Evolutionary conservation across 2,329 filamentous ascomycete species (phyloP), one percentile per base, ranked within the genome.

Genomic region (Chaetomium globosum): DNA sequence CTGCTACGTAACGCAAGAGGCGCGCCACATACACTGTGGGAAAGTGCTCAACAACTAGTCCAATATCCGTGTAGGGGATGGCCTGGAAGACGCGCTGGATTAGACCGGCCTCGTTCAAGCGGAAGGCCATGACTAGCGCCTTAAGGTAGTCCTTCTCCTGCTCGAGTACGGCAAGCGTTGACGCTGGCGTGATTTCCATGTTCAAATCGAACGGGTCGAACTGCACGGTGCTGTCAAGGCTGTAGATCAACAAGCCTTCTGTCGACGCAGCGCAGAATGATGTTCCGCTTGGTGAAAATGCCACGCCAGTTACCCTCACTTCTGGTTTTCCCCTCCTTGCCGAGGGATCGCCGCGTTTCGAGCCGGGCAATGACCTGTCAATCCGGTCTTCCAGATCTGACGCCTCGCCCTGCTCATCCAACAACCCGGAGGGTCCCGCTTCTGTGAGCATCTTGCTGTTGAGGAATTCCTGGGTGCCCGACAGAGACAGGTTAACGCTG

Each of bases 141-240:
- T 95, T 96, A 69, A 98, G 85, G 77, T 91, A 96, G 74, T 97
- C 91, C 68, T 85, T 85, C 63, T 93, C 87, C 51, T 78, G 80
- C 64, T 89, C 83, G 36, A 90, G 80, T 10, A 89, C 85, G 4
- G 84, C 79, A 0, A 98, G 83, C 0, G 93, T 95, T 2, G 89
- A 93, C 1, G 91, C 88, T 0, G 94, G 94, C 4, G 95, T 99
- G 71, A 99, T 91, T 69, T 91, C 91, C 74, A 98, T 90, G 77
- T 97, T 93, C 19, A 99, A 87, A 75, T 99, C 95, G 73, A 97
- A 97, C 0, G 95, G 95, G 74, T 99, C 95, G 74, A 99, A 99
- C 67, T 93, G 86, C 31, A 95, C 83, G 5, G 87, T 84, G 49
- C 87, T 89, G 75, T 99, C 95, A 30, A 99, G 82, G 68, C 91